Evolutionary conservation across 2,329 filamentous ascomycete species (phyloP), one percentile per base, ranked within the genome.

Genomic region (Epichloe aotearoae): DNA sequence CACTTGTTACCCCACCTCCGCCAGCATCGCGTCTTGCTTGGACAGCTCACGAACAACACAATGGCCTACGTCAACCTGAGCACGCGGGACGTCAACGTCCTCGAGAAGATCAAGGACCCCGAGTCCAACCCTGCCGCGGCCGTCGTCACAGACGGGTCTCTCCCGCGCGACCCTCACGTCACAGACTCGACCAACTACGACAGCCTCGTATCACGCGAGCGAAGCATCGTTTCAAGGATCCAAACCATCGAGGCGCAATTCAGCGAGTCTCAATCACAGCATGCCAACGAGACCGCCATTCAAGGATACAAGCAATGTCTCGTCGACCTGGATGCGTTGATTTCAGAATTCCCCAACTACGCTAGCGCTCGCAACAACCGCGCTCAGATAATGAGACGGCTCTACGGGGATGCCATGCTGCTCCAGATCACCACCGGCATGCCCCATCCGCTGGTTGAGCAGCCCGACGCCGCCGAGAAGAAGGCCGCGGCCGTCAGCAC

Each of bases 331-430:
- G 72, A 74, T 33, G 61, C 65, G 2, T 70, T 88, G 34, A 76
- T 88, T 40, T 59, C 69, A 2, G 65, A 75, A 23, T 63, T 79
- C 49, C 83, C 85, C 3, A 65, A 69, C 34, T 90, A 90, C 64
- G 84, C 85, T 20, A 86, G 83, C 55, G 83, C 81, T 5, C 76
- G 80, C 52, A 85, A 88, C 62, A 90, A 91, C 65, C 75, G 85
- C 47, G 86, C 83, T 3, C 86, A 90, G 63, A 74, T 83, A 8
- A 58, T 76, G 33, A 70, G 83, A 20, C 70, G 83, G 46, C 66
- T 81, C 51, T 80, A 83, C 55, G 82, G 82, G 11, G 81, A 85
- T 59, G 67, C 70, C 2, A 70, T 82, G 60, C 65, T 83, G 20
- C 63, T 80, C 37, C 58, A 63, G 23, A 62, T 67, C 23, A 66